Conservation (phyloP, 306 rosid species). For the Ammopiptanthus mongolicus region DNA sequence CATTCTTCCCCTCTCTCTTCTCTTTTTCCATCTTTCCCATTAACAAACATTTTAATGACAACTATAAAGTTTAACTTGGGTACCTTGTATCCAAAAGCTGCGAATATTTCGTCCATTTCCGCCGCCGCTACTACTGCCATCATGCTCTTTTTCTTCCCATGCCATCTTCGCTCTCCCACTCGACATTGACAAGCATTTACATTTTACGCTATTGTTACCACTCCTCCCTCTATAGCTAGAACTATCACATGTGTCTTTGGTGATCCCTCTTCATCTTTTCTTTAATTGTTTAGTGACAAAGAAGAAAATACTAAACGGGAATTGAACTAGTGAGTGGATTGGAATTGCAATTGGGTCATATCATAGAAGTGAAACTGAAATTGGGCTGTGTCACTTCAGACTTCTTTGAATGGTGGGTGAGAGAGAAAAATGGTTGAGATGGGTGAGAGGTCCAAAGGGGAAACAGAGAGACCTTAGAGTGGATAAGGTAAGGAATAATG, state of each 20-base stretch:
- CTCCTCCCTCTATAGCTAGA: background rate
- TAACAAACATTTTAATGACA: too few relatives aligned
- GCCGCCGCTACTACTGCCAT: background rate
- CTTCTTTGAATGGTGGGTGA: background rate
- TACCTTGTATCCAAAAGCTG: slow-evolving; percentile 70
- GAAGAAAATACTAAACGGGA: slow-evolving; percentile 5
- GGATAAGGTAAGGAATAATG: slow-evolving; percentile 62
- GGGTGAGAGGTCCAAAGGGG: slow-evolving; percentile 34
- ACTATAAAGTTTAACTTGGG: too few relatives aligned
- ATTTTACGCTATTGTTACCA: background rate
- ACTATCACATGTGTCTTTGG: background rate
- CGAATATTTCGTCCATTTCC: slow-evolving; percentile 65
- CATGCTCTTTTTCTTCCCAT: slow-evolving; percentile 46
- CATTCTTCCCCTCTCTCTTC: too few relatives aligned
- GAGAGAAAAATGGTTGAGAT: background rate
- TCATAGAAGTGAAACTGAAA: background rate
- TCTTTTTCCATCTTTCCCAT: too few relatives aligned
- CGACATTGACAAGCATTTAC: slow-evolving; percentile 33
- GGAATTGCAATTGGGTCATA: background rate
- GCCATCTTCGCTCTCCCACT: slow-evolving; percentile 35
- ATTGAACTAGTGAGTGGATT: slow-evolving; percentile 31
- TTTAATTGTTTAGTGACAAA: too few relatives aligned
- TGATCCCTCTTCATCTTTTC: slow-evolving; percentile 61
- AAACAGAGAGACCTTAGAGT: slow-evolving; percentile 14
- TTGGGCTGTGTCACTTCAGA: background rate